Evolutionary conservation across 352 stramenopile species (phyloP).

Genomic region (Globisporangium recalcitrans): DNA sequence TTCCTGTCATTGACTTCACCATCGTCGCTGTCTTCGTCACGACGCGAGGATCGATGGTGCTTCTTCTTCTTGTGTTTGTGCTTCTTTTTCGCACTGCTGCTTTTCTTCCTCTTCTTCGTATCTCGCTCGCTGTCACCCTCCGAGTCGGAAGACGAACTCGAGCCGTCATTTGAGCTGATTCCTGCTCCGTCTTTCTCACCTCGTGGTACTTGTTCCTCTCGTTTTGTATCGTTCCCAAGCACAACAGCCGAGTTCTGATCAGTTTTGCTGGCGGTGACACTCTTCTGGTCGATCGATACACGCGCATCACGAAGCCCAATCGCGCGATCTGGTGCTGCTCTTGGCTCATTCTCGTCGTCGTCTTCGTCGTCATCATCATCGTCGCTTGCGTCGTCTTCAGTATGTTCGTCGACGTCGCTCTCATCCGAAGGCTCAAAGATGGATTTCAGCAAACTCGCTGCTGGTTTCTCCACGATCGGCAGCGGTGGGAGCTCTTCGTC

Average conservation of each 20-base stretch:
- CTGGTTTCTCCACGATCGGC: conserved; percentile 35
- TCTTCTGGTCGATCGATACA: conserved; percentile 7
- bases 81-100: conserved; percentile 9
- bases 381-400: conserved; percentile 23
- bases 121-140: not conserved
- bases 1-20: conserved; percentile 23
- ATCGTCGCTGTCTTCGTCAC: conserved; percentile 17
- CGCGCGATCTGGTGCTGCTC: not conserved
- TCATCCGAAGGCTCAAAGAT: conserved; percentile 82
- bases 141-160: conserved; percentile 11
- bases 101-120: conserved; percentile 21
- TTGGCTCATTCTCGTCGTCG: conserved; percentile 2
- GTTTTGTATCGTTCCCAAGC: conserved; percentile 7
- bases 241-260: not conserved
- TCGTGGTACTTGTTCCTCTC: not conserved
- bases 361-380: conserved; percentile 20
- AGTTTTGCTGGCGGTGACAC: not conserved
- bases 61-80: conserved; percentile 16
- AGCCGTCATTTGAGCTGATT: conserved; percentile 4
- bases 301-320: not conserved
- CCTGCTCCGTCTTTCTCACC: conserved; percentile 8
- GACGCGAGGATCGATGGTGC: conserved; percentile 23
- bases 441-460: conserved; percentile 55
- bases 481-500: conserved; percentile 33
- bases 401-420: conserved; percentile 34